Percentiles rank a stretch among this genome's conserved stretches.
Evolutionary conservation across 495 filamentous ascomycete species (phyloP).

Genomic region (Trichoderma parareesei): DNA sequence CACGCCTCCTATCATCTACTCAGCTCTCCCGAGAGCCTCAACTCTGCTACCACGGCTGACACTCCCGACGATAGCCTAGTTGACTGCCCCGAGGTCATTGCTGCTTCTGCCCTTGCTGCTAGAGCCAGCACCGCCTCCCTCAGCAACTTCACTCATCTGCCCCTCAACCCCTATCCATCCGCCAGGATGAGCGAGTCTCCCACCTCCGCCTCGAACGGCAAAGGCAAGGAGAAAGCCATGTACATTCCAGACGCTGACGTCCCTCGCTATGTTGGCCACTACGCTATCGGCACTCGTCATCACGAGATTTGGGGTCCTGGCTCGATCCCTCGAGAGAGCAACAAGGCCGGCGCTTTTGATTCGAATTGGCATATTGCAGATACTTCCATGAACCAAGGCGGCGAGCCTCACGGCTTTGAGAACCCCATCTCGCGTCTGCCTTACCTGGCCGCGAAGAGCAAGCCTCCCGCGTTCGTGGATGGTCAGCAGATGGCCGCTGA

Average conservation of each 20-base stretch:
- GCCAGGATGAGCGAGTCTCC: background rate
- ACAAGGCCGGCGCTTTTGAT: background rate
- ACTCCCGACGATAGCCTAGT: background rate
- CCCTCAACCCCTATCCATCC: background rate
- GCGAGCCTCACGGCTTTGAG: background rate
- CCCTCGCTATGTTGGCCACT: background rate
- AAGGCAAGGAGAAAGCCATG: background rate
- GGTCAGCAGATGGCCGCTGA: too few relatives aligned
- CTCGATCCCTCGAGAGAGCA: background rate
- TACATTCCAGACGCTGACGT: background rate
- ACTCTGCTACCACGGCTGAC: background rate
- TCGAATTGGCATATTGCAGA: background rate
- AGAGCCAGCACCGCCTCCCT: background rate
- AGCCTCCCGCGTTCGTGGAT: too few relatives aligned
- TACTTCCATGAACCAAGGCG: background rate
- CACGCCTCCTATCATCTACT: background rate
- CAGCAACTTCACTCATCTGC: background rate
- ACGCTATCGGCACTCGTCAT: background rate
- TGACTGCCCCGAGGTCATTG: background rate
- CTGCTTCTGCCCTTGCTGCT: background rate
- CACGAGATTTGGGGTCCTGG: background rate
- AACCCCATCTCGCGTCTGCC: background rate
- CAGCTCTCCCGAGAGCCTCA: background rate
- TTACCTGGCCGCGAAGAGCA: too few relatives aligned
- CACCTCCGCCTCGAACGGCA: background rate